These are phyloP conservation scores for Baorangia bicolor DNA, from an alignment of 768 basidiomycete genomes.

Conservation along the genomic window DNA sequence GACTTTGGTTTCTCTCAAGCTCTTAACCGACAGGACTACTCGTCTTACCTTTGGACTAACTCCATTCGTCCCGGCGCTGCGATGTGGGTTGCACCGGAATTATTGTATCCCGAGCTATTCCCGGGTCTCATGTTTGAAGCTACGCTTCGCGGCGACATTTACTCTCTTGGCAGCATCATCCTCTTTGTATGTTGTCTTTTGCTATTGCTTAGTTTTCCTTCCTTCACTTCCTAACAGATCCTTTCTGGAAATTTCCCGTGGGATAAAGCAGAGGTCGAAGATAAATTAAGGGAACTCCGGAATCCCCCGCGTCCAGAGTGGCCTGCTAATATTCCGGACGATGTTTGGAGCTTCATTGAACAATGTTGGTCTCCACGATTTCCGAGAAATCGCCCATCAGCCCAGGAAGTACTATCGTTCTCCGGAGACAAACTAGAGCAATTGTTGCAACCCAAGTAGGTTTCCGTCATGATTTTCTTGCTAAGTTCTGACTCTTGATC, in stretches of 20 bases:
- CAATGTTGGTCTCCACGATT: slow-evolving; percentile 1
- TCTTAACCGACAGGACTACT: too few species aligned
- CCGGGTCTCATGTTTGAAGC: background rate
- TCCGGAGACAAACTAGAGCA: background rate
- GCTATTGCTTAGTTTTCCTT: background rate
- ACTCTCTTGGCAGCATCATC: slow-evolving; percentile 3
- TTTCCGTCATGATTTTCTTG: background rate
- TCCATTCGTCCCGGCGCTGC: background rate
- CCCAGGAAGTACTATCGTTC: background rate
- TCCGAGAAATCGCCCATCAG: background rate
- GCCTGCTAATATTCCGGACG: background rate
- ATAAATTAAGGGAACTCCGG: background rate
- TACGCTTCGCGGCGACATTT: background rate
- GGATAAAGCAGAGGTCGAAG: background rate
- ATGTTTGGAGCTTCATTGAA: background rate
- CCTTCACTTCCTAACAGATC: background rate
- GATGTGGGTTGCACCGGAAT: slow-evolving; percentile 1
- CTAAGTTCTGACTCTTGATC: background rate
- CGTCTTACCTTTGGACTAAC: too few species aligned
- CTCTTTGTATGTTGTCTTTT: background rate
- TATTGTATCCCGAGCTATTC: background rate
- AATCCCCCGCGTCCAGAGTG: background rate
- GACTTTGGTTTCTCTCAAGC: too few species aligned
- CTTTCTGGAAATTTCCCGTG: background rate
- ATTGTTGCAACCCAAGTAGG: background rate